Evolutionary conservation across 139 green algal species (phyloP).

Genomic region (Trebouxia sp.): DNA sequence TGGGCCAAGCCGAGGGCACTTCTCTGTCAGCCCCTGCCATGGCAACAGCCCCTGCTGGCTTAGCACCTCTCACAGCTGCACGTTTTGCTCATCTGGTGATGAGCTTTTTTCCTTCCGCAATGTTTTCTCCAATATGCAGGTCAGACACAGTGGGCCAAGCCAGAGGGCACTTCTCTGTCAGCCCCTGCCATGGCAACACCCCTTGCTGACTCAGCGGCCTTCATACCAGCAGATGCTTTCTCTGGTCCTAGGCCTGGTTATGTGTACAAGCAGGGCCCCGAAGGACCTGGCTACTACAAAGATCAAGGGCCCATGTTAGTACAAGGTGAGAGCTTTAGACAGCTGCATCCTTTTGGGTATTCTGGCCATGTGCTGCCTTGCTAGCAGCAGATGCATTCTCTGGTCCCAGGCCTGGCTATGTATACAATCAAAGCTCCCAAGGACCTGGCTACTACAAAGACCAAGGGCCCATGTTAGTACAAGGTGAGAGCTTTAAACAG

Average conservation of each 20-base stretch:
- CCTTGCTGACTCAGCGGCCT: constrained; percentile 14
- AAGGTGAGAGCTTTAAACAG: background rate
- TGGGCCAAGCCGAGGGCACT: no score
- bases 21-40: constrained; percentile 29
- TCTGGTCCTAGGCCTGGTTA: constrained; percentile 57
- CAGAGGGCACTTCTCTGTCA: constrained; percentile 3
- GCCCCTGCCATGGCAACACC: constrained; percentile 31
- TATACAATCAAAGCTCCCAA: constrained; percentile 62
- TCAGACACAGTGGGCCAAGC: constrained; percentile 57
- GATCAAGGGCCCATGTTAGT: constrained; percentile 24
- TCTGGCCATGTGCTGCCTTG: constrained; percentile 8
- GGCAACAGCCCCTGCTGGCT: constrained; percentile 18
- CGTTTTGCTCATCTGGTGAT: background rate
- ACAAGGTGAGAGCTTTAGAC: background rate
- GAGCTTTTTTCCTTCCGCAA: no score
- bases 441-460: constrained; percentile 61
- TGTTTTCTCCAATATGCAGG: constrained; percentile 6
- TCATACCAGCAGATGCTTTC: constrained; percentile 48
- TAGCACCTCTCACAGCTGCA: constrained; percentile 31
- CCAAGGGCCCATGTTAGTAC: background rate
- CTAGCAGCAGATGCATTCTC: constrained; percentile 47
- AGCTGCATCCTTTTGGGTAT: background rate
- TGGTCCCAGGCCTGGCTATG: constrained; percentile 58
- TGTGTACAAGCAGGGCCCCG: constrained; percentile 63
- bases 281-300: constrained; percentile 61